Percentiles rank a stretch among this genome's conserved stretches.
Conservation (phyloP, 2,329 filamentous ascomycete genomes). For the Botrytis fabae region DNA sequence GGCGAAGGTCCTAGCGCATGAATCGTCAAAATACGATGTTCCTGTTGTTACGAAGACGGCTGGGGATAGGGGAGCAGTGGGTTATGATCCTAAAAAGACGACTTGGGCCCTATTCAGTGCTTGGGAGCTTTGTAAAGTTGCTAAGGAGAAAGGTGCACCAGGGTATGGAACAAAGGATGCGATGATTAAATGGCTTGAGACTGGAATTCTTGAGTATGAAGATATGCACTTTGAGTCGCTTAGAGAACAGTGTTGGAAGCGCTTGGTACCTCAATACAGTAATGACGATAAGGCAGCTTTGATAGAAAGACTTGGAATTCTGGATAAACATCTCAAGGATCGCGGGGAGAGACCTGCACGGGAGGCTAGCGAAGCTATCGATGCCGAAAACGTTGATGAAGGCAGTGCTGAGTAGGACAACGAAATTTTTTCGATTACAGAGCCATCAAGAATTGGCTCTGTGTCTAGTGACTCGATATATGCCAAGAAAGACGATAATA, state of each 20-base stretch:
- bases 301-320: background rate
- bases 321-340: background rate
- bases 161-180: background rate
- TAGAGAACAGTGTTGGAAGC: background rate
- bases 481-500: conserved; percentile 31
- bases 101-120: background rate
- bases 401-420: background rate
- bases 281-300: background rate
- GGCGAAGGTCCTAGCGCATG: background rate
- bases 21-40: background rate
- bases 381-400: background rate
- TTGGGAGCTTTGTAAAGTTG: background rate
- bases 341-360: too few relatives aligned
- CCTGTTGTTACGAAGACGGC: background rate
- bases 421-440: background rate
- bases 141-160: background rate
- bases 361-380: background rate
- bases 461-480: conserved; percentile 21
- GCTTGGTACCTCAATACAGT: background rate
- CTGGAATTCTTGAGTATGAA: background rate
- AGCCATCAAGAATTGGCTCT: background rate
- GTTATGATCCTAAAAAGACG: background rate
- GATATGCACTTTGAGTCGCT: background rate
- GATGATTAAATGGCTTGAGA: conserved; percentile 1
- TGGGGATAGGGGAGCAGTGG: background rate